Evolutionary conservation across 176 grass and related monocot species (phyloP), one percentile per base, ranked within the genome.

Genomic region (Aegilops sharonensis): DNA sequence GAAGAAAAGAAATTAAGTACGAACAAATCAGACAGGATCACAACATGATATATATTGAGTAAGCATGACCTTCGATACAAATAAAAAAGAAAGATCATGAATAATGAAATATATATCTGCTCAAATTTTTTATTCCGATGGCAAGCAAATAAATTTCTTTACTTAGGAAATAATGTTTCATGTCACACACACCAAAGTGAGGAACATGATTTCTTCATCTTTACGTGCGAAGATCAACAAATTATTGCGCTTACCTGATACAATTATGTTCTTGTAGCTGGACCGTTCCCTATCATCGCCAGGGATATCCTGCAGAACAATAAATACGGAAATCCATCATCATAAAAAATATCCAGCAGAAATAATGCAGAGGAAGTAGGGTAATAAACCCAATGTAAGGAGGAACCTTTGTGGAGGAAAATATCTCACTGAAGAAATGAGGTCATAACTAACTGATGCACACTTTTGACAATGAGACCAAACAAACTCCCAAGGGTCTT

Each of bases 381-480:
- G 62, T 9, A 15, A 32, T 72, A 68, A 17, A 25, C 52, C 20
- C 23, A 39, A 17, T 39, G 24, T n/a, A 31, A 9, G 36, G n/a
- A 63, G 57, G 39, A 87, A 60, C 29, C 17, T 73, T 20, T 13
- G 3, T 30, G 40, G 64, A 83, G 18, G 12, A 36, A 43, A 36
- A 36, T 27, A 27, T 27, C 35, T 6, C 35, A 36, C 0, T 36
- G 35, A 36, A 36, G 35, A 36, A 36, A 36, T 36, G 35, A 36
- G 35, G 35, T 36, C 35, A 36, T 36, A 36, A 36, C 35, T 40
- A 40, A 40, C 7, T 40, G 39, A 40, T 40, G 39, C 39, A 36
- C 35, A 88, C 90, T 88, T 82, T 87, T 85, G n/a, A 83, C 50
- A 29, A 92, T 89, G 29, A 94, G 86, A 27, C 78, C 73, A 72